phyloP scores from a whole-genome alignment of 164 flowering plant species.

The Stephania cephalantha region DNA sequence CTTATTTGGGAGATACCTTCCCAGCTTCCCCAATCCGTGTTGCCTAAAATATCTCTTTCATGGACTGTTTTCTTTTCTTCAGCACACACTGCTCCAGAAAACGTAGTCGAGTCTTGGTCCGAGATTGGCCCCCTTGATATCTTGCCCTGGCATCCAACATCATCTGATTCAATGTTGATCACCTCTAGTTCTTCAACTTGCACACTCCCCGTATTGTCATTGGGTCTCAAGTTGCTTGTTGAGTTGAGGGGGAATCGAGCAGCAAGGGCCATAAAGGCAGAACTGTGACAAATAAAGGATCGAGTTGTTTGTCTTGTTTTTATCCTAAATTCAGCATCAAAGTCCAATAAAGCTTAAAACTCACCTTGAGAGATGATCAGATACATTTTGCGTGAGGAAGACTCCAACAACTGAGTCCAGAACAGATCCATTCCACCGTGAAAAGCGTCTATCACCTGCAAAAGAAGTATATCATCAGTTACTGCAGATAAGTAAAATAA shows the following conservation, averaged over 20 bases:
- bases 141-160: conserved; percentile 17
- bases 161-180: conserved; percentile 6
- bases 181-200: conserved; percentile 29
- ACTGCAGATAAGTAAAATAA: neutral
- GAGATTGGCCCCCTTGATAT: neutral
- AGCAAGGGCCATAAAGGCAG: conserved; percentile 54
- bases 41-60: conserved; percentile 22
- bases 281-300: conserved; percentile 26
- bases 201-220: conserved; percentile 7
- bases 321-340: neutral
- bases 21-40: conserved; percentile 2
- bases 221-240: conserved; percentile 6
- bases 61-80: conserved; percentile 18
- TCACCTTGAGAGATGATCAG: conserved; percentile 66
- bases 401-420: conserved; percentile 67
- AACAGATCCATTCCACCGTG: conserved; percentile 60
- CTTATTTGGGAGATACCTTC: conserved; percentile 10
- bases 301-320: neutral
- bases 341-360: neutral
- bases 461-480: neutral
- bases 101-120: conserved; percentile 9
- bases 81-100: conserved; percentile 7
- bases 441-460: conserved; percentile 53
- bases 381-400: conserved; percentile 61
- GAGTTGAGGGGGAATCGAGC: conserved; percentile 39